Base-by-base conservation (phyloP, 805 yeast genomes). In the Yarrowia bubula region DNA sequence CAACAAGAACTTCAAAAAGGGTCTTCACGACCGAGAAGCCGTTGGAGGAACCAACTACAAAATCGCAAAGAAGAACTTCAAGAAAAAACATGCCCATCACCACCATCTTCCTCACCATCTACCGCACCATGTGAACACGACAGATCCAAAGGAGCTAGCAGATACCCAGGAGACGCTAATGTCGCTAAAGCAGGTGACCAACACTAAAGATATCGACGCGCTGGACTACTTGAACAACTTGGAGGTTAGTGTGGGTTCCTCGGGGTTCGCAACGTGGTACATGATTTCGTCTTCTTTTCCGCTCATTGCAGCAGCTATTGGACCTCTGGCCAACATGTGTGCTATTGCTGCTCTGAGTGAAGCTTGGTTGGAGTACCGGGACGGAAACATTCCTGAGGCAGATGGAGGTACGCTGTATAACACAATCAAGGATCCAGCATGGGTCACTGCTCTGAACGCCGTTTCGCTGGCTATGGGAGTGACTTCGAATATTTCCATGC, bases 321-420 rank as follows among this genome's bases (percentile, higher is more conserved):
- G 95, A 0, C 96, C 96, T 0, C 70, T 90, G 32, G 86, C 93
- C 7, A 89, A 89, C 69, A 82, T 89, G 80, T 80, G 86, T 46
- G 87, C 93, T 0, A 78, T 89, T 5, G 85, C 88, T 1, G 90
- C 92, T 6, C 79, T 89, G 14, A 84, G 86, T 0, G 86, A 88
- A 65, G 79, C 81, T 55, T 90, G 97, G 97, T 74, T 87, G 61
- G 51, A 58, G 18, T 58, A 32, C 15, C 13, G 64, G 22, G 50
- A 44, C 18, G 64, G 64, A 17, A 58, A 58, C 15, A 58, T 58
- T 8, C 67, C 70, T n/a, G 75, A 76, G 0, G 46, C 66, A 0
- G 68, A 69, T 8, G 70, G 77, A 38, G 66, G 66, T 1, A 28
- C 46, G 0, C 9, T 44, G 7, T 43, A 43, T 18, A 64, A 51